These are phyloP conservation scores for Podaxis sp. DNA, from an alignment of 768 basidiomycete genomes.

Conservation along the genomic window DNA sequence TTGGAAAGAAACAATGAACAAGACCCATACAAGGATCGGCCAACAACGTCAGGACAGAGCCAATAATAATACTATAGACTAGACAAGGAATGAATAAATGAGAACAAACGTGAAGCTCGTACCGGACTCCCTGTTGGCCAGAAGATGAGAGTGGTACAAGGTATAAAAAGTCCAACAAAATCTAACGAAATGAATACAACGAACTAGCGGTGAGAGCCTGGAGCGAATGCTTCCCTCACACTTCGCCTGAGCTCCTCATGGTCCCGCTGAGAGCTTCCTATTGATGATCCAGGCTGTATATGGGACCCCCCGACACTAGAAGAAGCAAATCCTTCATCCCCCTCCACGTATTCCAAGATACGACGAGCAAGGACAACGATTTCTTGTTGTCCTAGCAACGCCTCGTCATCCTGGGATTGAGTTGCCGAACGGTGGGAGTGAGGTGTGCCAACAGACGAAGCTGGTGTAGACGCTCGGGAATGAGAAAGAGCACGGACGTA, in stretches of 20 bases:
- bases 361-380: conserved; percentile 82
- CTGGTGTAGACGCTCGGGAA: conserved; percentile 66
- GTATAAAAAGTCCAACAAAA: conserved; percentile 16
- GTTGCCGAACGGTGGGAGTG: conserved; percentile 68
- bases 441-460: conserved; percentile 75
- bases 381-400: conserved; percentile 86
- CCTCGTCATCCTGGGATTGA: conserved; percentile 61
- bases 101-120: conserved; percentile 18
- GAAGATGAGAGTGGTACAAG: conserved; percentile 9
- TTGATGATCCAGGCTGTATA: conserved; percentile 66
- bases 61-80: conserved; percentile 11
- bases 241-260: conserved; percentile 81
- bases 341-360: conserved; percentile 86
- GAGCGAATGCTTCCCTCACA: conserved; percentile 78
- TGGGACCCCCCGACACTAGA: conserved; percentile 66
- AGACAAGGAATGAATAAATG: conserved; percentile 9
- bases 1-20: not conserved
- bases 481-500: conserved; percentile 83
- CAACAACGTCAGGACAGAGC: not conserved
- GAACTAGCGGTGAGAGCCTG: conserved; percentile 54
- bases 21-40: not conserved
- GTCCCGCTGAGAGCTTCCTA: conserved; percentile 62
- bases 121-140: conserved; percentile 8
- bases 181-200: conserved; percentile 15
- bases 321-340: conserved; percentile 60